A percentile compares a stretch with the other conserved stretches of the same genome.
These are phyloP conservation scores for Ascochyta lentis DNA, from an alignment of 2,329 filamentous ascomycete genomes.

Conservation along the genomic window DNA sequence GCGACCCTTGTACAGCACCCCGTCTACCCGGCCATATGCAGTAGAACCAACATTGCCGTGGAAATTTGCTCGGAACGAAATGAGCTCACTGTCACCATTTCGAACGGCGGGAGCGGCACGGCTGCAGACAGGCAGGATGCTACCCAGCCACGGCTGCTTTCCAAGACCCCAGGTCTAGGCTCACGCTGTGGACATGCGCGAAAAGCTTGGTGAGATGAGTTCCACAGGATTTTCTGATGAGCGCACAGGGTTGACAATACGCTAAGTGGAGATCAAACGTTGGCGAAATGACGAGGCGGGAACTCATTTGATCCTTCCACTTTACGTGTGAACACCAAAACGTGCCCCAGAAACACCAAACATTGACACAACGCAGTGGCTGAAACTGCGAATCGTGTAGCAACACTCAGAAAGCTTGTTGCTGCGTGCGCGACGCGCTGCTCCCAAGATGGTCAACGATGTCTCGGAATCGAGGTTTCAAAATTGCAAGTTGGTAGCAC, in stretches of 20 bases:
- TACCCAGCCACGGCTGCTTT: slow-evolving; percentile 7
- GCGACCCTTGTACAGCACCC: slow-evolving; percentile 20
- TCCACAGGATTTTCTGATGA: slow-evolving; percentile 24
- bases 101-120: slow-evolving; percentile 14
- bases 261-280: slow-evolving; percentile 43
- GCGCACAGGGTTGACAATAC: slow-evolving; percentile 19
- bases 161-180: slow-evolving; percentile 19
- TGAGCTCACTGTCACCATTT: slow-evolving; percentile 21
- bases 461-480: slow-evolving; percentile 7
- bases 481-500: slow-evolving; percentile 8
- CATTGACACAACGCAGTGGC: neutral
- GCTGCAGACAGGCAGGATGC: slow-evolving; percentile 16
- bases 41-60: slow-evolving; percentile 20
- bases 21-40: slow-evolving; percentile 19
- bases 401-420: neutral
- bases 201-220: slow-evolving; percentile 24
- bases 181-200: slow-evolving; percentile 12
- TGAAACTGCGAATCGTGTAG: neutral
- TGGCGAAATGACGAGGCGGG: slow-evolving; percentile 38
- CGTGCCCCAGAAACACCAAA: slow-evolving; percentile 3
- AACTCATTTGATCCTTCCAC: slow-evolving; percentile 19
- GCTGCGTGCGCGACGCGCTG: neutral
- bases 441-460: neutral
- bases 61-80: slow-evolving; percentile 32
- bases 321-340: slow-evolving; percentile 9